A percentile compares a stretch with the other conserved stretches of the same genome.
phyloP scores from a whole-genome alignment of 345 rosid species.

The Murraya paniculata region DNA sequence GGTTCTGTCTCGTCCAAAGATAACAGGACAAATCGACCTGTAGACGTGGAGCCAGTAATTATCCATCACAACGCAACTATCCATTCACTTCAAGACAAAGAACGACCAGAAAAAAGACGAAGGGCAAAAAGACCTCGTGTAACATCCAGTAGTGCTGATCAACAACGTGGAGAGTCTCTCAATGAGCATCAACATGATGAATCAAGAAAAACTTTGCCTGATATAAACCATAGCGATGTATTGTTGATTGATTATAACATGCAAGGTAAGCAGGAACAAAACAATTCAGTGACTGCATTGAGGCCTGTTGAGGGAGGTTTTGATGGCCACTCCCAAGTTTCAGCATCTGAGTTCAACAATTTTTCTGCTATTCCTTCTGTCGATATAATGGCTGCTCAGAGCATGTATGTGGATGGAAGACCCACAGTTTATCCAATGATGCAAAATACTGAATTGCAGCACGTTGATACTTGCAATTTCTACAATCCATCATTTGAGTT shows the following conservation, averaged over 20 bases:
- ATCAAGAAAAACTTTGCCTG: conserved; percentile 47
- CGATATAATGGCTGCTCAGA: conserved; percentile 34
- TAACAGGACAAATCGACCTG: conserved; percentile 40
- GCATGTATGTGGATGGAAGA: conserved; percentile 54
- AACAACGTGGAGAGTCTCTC: conserved; percentile 24
- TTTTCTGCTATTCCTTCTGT: conserved; percentile 46
- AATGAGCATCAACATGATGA: conserved; percentile 33
- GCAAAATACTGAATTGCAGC: conserved; percentile 45
- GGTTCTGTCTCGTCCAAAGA: conserved; percentile 90
- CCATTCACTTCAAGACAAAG: conserved; percentile 35
- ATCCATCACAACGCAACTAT: conserved; percentile 17
- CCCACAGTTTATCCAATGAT: conserved; percentile 46
- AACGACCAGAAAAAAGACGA: conserved; percentile 36
- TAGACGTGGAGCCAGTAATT: conserved; percentile 36
- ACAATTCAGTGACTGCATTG: conserved; percentile 26
- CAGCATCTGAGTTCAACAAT: conserved; percentile 38
- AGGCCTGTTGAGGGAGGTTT: conserved; percentile 41
- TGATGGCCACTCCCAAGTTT: conserved; percentile 32
- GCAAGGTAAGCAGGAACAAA: conserved; percentile 32
- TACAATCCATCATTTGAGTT: conserved; percentile 47
- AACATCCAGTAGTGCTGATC: conserved; percentile 34
- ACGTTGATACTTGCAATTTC: conserved; percentile 41
- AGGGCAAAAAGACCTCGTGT: conserved; percentile 43
- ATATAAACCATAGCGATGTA: conserved; percentile 48
- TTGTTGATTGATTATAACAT: conserved; percentile 43